These are phyloP conservation scores for Bruguiera gymnorhiza DNA, from an alignment of 345 rosid genomes.

Conservation along the genomic window DNA sequence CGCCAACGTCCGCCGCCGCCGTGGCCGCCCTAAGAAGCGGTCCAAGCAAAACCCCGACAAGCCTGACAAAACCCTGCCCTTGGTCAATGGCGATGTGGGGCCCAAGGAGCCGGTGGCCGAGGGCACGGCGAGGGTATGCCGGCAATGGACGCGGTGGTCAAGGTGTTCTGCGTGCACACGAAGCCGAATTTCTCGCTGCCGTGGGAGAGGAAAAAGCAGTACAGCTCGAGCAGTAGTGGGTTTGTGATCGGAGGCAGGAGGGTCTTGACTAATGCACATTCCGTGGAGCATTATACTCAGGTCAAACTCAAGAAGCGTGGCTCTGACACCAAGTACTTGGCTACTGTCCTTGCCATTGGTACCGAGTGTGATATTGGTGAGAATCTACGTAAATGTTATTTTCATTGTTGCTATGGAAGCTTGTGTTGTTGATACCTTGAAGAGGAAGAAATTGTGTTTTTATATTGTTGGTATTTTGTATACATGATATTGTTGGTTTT, in stretches of 20 bases:
- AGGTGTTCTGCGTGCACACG: constrained; percentile 92
- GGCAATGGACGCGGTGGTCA: constrained; percentile 91
- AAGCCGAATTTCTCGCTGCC: constrained; percentile 91
- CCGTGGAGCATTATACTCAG: constrained; percentile 91
- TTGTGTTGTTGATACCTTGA: no score
- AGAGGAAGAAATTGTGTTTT: no score
- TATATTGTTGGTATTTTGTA: no score
- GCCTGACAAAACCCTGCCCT: constrained; percentile 28
- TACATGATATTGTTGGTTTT: no score
- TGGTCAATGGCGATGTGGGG: constrained; percentile 11
- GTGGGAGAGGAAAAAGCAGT: constrained; percentile 94
- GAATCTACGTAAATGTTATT: neutral
- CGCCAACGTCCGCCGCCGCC: constrained; percentile 17
- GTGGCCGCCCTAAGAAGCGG: constrained; percentile 43
- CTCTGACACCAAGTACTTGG: constrained; percentile 87
- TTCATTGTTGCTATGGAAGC: no score
- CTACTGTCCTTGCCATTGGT: constrained; percentile 86
- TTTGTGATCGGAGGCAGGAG: constrained; percentile 71
- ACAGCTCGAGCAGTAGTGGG: constrained; percentile 90
- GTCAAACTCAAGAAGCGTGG: constrained; percentile 95
- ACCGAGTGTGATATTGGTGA: constrained; percentile 93
- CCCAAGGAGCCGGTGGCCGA: constrained; percentile 32
- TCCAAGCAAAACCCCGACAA: constrained; percentile 22
- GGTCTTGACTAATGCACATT: constrained; percentile 91
- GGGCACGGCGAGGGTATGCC: constrained; percentile 64